Percentiles rank a stretch among this genome's conserved stretches.
phyloP scores from a whole-genome alignment of 1,139 yeast species.

The Hyphopichia wangnamkhiaoensis region DNA sequence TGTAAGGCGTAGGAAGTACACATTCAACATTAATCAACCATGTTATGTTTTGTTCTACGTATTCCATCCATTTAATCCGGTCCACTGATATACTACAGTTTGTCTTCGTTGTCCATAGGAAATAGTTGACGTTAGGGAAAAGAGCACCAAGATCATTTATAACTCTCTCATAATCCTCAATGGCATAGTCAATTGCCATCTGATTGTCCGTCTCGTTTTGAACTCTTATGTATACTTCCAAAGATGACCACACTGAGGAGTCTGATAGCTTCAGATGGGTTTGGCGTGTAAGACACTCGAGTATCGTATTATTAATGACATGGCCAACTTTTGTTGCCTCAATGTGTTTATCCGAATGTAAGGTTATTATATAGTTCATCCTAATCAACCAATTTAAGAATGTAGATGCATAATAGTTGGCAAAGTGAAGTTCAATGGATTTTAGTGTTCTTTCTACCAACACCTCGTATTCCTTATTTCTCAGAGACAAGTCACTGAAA shows the following conservation, averaged over 20 bases:
- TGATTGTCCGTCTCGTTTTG: background rate
- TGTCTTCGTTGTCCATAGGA: too few species aligned
- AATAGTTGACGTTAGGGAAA: too few species aligned
- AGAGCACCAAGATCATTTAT: background rate
- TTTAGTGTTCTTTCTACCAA: constrained; percentile 23
- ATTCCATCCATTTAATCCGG: too few species aligned
- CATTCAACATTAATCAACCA: constrained; percentile 17
- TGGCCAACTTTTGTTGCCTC: background rate
- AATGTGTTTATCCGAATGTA: background rate
- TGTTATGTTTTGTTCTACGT: background rate
- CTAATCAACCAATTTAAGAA: constrained; percentile 33
- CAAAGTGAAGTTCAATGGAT: constrained; percentile 38
- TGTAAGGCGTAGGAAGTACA: constrained; percentile 11
- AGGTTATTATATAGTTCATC: constrained; percentile 8
- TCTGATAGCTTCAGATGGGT: constrained; percentile 1
- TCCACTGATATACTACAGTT: too few species aligned
- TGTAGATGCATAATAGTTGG: constrained; percentile 43
- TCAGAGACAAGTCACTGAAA: constrained; percentile 5
- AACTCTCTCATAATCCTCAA: background rate
- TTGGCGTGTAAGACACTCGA: background rate
- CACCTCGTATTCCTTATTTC: background rate
- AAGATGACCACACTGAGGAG: constrained; percentile 3
- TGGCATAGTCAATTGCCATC: background rate
- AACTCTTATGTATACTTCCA: background rate
- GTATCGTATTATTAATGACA: background rate